Conservation (phyloP, 164 flowering plant genomes). For the Dillenia turbinata region DNA sequence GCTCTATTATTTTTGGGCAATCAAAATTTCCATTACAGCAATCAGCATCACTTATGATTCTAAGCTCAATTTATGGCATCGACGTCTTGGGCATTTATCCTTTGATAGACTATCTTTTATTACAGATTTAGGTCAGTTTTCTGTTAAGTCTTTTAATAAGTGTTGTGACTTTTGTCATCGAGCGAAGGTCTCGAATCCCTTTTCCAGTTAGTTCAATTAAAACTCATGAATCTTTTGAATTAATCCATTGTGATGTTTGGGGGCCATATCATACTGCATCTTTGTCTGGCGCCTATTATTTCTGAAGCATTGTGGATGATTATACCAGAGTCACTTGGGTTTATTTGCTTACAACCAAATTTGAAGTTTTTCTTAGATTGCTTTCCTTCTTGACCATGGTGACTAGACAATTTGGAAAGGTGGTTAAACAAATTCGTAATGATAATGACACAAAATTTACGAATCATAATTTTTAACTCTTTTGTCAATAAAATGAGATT, state of each 20-base stretch:
- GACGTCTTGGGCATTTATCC: background rate
- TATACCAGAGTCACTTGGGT: background rate
- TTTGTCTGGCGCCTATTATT: background rate
- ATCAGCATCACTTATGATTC: background rate
- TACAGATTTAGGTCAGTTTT: background rate
- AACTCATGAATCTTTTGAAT: background rate
- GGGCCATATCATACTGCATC: background rate
- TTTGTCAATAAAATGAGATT: background rate
- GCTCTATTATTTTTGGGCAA: background rate
- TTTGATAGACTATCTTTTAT: background rate
- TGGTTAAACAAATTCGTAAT: background rate
- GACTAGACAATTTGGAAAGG: background rate
- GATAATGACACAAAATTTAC: slow-evolving; percentile 6
- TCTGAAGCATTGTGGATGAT: slow-evolving; percentile 11
- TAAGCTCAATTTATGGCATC: background rate
- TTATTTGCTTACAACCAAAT: background rate
- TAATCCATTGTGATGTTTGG: slow-evolving; percentile 15
- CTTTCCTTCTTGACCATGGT: background rate
- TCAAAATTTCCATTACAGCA: background rate
- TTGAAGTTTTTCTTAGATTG: background rate
- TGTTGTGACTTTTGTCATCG: background rate
- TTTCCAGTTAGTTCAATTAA: slow-evolving; percentile 2
- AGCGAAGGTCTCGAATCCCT: background rate
- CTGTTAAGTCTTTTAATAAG: too few species aligned
- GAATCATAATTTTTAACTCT: background rate